Conservation (phyloP, 495 filamentous ascomycete genomes). For the Poronia punctata region DNA sequence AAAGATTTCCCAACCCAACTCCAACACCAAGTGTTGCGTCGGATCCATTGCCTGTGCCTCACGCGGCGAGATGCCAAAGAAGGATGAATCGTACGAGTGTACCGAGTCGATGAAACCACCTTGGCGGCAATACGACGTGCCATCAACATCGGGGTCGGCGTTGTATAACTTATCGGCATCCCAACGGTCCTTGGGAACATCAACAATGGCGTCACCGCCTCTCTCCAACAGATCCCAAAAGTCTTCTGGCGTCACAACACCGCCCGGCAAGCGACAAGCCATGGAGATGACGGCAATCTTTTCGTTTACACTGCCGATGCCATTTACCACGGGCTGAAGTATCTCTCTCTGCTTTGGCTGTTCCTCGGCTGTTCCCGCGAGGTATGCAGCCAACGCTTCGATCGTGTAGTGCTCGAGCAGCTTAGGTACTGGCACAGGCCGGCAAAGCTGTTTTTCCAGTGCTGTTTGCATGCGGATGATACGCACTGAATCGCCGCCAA, state of each 20-base stretch:
- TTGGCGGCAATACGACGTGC: constrained; percentile 16
- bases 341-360: neutral
- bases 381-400: constrained; percentile 20
- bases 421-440: constrained; percentile 11
- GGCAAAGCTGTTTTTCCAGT: constrained; percentile 16
- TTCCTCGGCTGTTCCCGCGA: constrained; percentile 1
- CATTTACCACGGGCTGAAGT: neutral
- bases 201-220: constrained; percentile 16
- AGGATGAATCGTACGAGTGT: constrained; percentile 26
- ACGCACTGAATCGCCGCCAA: constrained; percentile 66
- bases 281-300: constrained; percentile 27
- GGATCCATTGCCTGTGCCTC: constrained; percentile 32
- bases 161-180: constrained; percentile 13
- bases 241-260: constrained; percentile 17
- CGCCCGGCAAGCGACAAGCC: constrained; percentile 26
- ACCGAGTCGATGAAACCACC: constrained; percentile 12
- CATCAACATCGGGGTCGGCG: constrained; percentile 9
- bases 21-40: constrained; percentile 27
- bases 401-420: constrained; percentile 28
- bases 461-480: constrained; percentile 46
- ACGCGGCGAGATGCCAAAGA: constrained; percentile 35
- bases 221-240: constrained; percentile 25
- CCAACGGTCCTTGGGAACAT: constrained; percentile 19
- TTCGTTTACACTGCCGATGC: constrained; percentile 2
- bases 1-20: constrained; percentile 31